Evolutionary conservation across 805 yeast species (phyloP).

Genomic region (Metahyphopichia silvanorum): DNA sequence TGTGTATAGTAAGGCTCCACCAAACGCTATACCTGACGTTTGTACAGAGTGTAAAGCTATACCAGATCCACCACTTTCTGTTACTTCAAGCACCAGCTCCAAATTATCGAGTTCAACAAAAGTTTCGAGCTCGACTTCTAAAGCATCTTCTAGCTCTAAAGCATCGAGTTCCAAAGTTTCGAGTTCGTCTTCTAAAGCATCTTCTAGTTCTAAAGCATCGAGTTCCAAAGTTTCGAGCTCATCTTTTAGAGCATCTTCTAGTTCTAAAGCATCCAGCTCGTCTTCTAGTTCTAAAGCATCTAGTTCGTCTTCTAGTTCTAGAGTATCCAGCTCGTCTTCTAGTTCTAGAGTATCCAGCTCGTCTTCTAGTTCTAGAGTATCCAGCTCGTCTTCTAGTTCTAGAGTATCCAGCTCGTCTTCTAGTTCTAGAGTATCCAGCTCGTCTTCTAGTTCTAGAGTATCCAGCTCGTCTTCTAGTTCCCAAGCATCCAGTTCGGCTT

Average conservation of each 20-base stretch:
- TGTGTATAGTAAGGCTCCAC: slow-evolving; percentile 1
- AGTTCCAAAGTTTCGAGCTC: neutral
- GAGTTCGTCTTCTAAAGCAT: neutral
- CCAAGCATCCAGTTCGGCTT: too few relatives aligned
- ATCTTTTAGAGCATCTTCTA: neutral
- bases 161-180: slow-evolving; percentile 1
- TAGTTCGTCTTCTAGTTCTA: slow-evolving; percentile 1
- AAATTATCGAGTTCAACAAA: neutral
- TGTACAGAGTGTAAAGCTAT: slow-evolving; percentile 3
- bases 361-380: slow-evolving; percentile 2
- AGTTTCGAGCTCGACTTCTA: neutral
- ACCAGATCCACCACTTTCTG: neutral
- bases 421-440: too few relatives aligned
- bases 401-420: neutral
- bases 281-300: slow-evolving; percentile 2
- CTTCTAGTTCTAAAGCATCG: neutral
- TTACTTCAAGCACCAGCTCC: slow-evolving; percentile 1
- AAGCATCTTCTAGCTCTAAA: neutral
- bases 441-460: too few relatives aligned
- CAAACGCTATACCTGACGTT: slow-evolving; percentile 2
- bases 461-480: too few relatives aligned
- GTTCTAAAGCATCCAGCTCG: neutral
- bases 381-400: neutral
- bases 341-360: neutral
- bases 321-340: neutral